Conservation (phyloP, 2,329 filamentous ascomycete species). For the Hypomyces rosellus region DNA sequence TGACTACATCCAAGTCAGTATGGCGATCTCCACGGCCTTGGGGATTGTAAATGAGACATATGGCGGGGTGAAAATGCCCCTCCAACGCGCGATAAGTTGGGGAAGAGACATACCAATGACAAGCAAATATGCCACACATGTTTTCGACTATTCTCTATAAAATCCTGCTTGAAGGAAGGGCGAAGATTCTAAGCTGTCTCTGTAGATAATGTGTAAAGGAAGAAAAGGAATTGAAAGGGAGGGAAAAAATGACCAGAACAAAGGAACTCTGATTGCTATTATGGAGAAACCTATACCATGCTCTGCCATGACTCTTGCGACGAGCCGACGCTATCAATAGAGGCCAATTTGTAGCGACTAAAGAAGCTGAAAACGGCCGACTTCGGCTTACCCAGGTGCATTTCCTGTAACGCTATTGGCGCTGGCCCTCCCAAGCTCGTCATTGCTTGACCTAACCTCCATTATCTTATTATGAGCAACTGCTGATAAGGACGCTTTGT, state of each 20-base stretch:
- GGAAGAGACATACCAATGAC: constrained; percentile 64
- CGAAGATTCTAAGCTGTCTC: background rate
- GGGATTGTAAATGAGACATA: constrained; percentile 8
- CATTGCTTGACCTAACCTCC: no score
- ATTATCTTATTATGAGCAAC: no score
- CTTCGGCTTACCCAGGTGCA: constrained; percentile 14
- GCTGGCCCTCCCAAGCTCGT: background rate
- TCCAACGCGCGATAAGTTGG: constrained; percentile 17
- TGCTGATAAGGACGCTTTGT: no score
- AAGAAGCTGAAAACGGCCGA: constrained; percentile 13
- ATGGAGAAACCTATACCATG: background rate
- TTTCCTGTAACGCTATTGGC: constrained; percentile 10
- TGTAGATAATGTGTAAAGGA: background rate
- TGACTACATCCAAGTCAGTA: constrained; percentile 47
- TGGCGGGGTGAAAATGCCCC: constrained; percentile 28
- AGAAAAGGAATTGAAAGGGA: background rate
- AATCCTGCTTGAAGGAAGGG: constrained; percentile 3
- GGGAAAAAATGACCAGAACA: background rate
- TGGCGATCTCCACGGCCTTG: no score
- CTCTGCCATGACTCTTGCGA: constrained; percentile 14
- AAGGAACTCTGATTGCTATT: background rate
- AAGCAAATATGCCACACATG: constrained; percentile 98
- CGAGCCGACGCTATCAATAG: background rate
- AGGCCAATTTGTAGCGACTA: background rate
- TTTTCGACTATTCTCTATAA: constrained; percentile 33